Base-by-base conservation (phyloP, 345 rosid species). In the thale cress (Arabidopsis thaliana) region DNA sequence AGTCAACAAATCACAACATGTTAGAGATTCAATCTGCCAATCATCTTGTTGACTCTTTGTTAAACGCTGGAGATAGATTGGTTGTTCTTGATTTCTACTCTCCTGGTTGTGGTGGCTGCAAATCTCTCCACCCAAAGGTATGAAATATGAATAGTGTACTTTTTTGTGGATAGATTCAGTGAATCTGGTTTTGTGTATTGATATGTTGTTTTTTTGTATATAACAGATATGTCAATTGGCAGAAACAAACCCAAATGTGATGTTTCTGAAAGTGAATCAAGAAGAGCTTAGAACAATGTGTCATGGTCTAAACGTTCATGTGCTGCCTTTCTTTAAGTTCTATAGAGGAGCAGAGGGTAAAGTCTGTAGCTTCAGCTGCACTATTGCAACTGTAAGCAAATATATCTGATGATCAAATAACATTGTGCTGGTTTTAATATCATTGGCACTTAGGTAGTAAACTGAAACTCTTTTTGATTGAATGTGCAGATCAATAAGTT, bases 71-170 rank as follows among this genome's bases (percentile, higher is more conserved):
- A 2, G 93, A 89, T 69, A 77, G 78, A 69, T 79, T 92, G 72
- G 87, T 87, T 42, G 76, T 92, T 44, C 66, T 92, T 48, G 86
- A 82, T 59, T 92, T 92, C 75, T 92, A 87, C 81, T 90, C 96
- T 2, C 96, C 94, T 63, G 88, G 79, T 25, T 92, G 96, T 80
- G 96, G 97, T 30, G 97, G 91, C 63, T 92, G 97, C 87, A 89
- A 67, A 83, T 44, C 88, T 73, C 91, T 92, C n/a, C 91, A 86
- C 76, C 97, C 96, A 8, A 90, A 87, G 94, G 96, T 87, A 69
- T 34, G 6, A 1, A 25, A 93, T 87, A 69, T 34, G 6, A 1
- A 25, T 4, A 44, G 14, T 48, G 38, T 36, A 8, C 12, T 1
- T 25, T 7, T n/a, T 0, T 1, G 20, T 46, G 8, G 8, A 59